A percentile compares a stretch with the other conserved stretches of the same genome.
Conservation (phyloP, 169 alveolate genomes). For the Hepatocystis sp. region DNA sequence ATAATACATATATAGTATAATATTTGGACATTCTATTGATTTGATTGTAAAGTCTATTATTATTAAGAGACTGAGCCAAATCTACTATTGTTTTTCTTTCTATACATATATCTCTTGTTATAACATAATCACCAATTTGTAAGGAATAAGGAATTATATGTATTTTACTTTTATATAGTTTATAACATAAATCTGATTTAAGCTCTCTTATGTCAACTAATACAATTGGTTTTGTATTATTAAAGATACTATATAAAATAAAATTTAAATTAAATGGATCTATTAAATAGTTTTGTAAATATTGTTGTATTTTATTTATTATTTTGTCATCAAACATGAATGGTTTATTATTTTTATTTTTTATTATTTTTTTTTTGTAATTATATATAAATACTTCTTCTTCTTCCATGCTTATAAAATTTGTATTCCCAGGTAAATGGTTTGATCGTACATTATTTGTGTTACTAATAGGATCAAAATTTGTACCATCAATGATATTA, state of each 20-base stretch:
- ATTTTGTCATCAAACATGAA: conserved; percentile 51
- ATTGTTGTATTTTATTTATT: conserved; percentile 39
- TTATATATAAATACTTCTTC: conserved; percentile 59
- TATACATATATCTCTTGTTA: conserved; percentile 88
- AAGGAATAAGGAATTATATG: conserved; percentile 85
- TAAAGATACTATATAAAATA: conserved; percentile 44
- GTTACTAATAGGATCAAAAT: no score
- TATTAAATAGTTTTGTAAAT: conserved; percentile 29
- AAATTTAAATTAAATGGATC: conserved; percentile 61
- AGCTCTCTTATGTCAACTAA: conserved; percentile 88
- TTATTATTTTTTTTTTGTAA: conserved; percentile 34
- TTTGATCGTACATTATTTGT: no score
- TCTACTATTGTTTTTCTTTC: conserved; percentile 88
- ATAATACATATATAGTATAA: conserved; percentile 72
- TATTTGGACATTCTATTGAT: conserved; percentile 80
- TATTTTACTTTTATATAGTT: conserved; percentile 84
- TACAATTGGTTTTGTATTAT: conserved; percentile 78
- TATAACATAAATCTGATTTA: conserved; percentile 85
- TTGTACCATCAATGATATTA: no score
- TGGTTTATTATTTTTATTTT: conserved; percentile 10
- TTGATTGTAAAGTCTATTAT: conserved; percentile 87
- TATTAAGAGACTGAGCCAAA: conserved; percentile 80
- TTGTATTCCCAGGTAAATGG: no score
- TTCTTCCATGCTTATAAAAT: conserved; percentile 75
- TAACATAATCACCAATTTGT: conserved; percentile 88